Conservation (phyloP, 257 asterid species). For the Nicotiana paniculata region DNA sequence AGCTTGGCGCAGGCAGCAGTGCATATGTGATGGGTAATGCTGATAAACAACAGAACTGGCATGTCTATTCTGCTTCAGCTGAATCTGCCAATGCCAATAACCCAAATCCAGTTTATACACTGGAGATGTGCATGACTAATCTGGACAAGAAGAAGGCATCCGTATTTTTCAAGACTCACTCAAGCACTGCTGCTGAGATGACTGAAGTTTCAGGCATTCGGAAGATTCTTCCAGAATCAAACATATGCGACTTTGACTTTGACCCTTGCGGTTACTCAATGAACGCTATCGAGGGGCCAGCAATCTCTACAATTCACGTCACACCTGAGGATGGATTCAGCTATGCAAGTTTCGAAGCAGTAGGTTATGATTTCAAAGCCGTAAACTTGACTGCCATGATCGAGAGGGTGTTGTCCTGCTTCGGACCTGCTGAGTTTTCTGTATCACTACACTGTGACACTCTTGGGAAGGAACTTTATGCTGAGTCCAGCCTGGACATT, state of each 20-base stretch:
- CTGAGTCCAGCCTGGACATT: slow-evolving; percentile 23
- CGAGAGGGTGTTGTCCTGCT: slow-evolving; percentile 71
- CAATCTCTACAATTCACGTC: slow-evolving; percentile 64
- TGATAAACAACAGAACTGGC: slow-evolving; percentile 61
- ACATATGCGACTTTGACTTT: slow-evolving; percentile 69
- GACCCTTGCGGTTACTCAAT: slow-evolving; percentile 91
- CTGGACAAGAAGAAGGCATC: slow-evolving; percentile 55
- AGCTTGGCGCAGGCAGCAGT: slow-evolving; percentile 50
- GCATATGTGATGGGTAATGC: slow-evolving; percentile 56
- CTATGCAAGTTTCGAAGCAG: slow-evolving; percentile 79
- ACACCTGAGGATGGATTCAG: slow-evolving; percentile 89
- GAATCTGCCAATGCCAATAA: slow-evolving; percentile 9
- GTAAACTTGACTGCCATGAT: slow-evolving; percentile 33
- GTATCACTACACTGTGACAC: slow-evolving; percentile 50
- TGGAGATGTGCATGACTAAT: slow-evolving; percentile 88
- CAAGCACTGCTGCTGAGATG: slow-evolving; percentile 55
- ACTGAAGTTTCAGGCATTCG: slow-evolving; percentile 65
- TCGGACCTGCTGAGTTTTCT: slow-evolving; percentile 60
- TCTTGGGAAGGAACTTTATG: slow-evolving; percentile 27
- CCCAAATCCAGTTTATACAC: slow-evolving; percentile 39
- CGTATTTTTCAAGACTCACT: slow-evolving; percentile 56
- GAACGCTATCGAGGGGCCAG: slow-evolving; percentile 60
- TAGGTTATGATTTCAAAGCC: slow-evolving; percentile 53
- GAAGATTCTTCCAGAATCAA: slow-evolving; percentile 58
- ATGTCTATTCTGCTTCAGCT: slow-evolving; percentile 64